Evolutionary conservation across 2,329 filamentous ascomycete genomes (phyloP), one percentile per base, ranked within the genome.

Genomic region (Ophiostoma triangulosporum): DNA sequence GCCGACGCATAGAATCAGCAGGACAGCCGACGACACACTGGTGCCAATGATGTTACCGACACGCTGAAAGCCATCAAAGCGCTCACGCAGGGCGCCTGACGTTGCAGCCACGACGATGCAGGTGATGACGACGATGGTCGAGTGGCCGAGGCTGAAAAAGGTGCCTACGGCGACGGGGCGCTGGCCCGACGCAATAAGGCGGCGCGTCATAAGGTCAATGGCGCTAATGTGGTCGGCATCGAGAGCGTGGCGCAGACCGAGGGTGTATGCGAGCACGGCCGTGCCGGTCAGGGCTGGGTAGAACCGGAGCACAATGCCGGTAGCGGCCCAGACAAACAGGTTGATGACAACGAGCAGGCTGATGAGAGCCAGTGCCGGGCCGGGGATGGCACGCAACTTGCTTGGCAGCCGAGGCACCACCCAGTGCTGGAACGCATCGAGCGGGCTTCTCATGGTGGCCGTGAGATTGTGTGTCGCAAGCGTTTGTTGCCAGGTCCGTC

Each of bases 151-250:
- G 0, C 86, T 91, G 72, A 98, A 97, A 66, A 88, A 97, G 1
- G 88, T 95, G 43, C 91, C 93, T 1, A 97, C 91, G 0, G 90
- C 91, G 11, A 94, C 89, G 2, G 91, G 90, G 1, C 80, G 80
- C 64, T 93, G 88, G 17, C 88, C 89, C 0, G 86, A 79, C 0
- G 90, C 90, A 35, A 97, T 81, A 24, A 97, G 78, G 6, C 91
- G 82, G 3, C 93, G 78, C 1, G 93, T 97, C 83, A 94, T 95
- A 35, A 97, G 77, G 68, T 97, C 91, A 62, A 97, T 98, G 58
- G 90, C 91, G 61, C 69, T 69, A 62, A 77, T 78, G 66, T 97
- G 93, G 68, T 97, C 91, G n/a, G 91, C 93, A 64, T 97, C 93
- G 45, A 97, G 80, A n/a, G 91, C 91, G 72, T 97, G 91, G 40